Evolutionary conservation across 345 rosid species (phyloP), one percentile per base, ranked within the genome.

Genomic region (Syzygium grande): DNA sequence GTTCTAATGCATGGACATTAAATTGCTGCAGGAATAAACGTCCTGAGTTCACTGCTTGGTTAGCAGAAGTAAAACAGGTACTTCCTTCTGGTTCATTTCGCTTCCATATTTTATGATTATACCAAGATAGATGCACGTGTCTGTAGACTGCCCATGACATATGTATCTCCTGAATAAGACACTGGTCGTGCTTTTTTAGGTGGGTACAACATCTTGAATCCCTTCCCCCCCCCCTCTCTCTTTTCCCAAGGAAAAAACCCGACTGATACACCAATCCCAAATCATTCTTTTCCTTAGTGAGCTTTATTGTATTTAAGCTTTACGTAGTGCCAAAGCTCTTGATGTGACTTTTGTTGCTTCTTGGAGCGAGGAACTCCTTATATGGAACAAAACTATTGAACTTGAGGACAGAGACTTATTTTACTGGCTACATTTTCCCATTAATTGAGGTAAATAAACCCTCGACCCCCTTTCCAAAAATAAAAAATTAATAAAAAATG

Each of bases 41-140:
- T 83, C 99, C 99, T 25, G 99, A 97, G 92, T 97, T 96, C 92
- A 96, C 98, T 85, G 99, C 99, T 86, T 97, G 99, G 99, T 90
- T 97, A 89, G 93, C 93, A 68, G 99, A 97, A 94, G 96, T 97
- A 61, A 97, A 95, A 85, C 94, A 96, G 98, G 99, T 95, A 89
- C 87, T 83, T 80, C 19, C 59, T 85, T 85, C 55, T 41, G 83
- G 83, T 73, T 38, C 15, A 73, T 73, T 38, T 73, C 0, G 8
- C 27, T 38, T 73, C 13, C 0, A 2, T 38, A 73, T 21, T 73
- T 38, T 19, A 38, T 73, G 2, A 73, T 73, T 73, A 14, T 38
- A 73, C 49, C 83, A 30, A 19, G 80, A 73, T 19, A 38, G 80
- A 38, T 73, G 49, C 80, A 19, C 23, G 41, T 73, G 27, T 38